Evolutionary conservation across 78 protist species (phyloP).

Genomic region (Isochrysis galbana): DNA sequence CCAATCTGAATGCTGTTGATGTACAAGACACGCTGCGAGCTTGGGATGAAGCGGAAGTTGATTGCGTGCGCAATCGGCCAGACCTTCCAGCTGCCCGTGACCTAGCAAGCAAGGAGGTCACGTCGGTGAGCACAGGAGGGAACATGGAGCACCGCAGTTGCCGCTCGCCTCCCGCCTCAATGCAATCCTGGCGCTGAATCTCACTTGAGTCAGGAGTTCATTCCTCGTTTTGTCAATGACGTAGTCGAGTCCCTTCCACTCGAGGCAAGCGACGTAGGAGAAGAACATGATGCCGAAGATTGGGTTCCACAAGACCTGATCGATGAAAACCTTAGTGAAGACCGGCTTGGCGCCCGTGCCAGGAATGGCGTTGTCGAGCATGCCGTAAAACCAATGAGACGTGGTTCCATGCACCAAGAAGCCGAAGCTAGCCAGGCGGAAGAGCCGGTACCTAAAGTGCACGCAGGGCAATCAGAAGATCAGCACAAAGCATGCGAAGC

Average conservation of each 20-base stretch:
- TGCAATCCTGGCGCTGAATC: too few relatives aligned
- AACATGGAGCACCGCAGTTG: too few relatives aligned
- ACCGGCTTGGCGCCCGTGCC: background rate
- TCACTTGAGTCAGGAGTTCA: background rate
- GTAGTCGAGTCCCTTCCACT: background rate
- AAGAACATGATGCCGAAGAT: slow-evolving; percentile 17
- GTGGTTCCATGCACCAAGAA: background rate
- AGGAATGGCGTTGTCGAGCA: background rate
- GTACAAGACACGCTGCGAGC: slow-evolving; percentile 23
- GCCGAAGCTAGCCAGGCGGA: slow-evolving; percentile 4
- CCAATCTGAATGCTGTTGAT: slow-evolving; percentile 34
- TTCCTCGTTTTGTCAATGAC: background rate
- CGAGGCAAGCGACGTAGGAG: background rate
- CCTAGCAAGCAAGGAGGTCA: background rate
- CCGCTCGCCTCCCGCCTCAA: too few relatives aligned
- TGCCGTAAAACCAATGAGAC: background rate
- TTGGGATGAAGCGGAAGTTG: slow-evolving; percentile 27
- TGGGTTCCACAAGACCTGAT: slow-evolving; percentile 23
- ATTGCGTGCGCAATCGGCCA: slow-evolving; percentile 32
- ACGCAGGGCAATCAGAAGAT: too few relatives aligned
- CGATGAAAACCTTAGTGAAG: slow-evolving; percentile 1
- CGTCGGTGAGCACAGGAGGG: too few relatives aligned
- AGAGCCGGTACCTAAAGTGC: background rate
- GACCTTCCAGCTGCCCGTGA: slow-evolving; percentile 8
- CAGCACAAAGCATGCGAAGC: too few relatives aligned